Evolutionary conservation across 106 monocot genomes (phyloP).

Genomic region (Gastrodia elata): DNA sequence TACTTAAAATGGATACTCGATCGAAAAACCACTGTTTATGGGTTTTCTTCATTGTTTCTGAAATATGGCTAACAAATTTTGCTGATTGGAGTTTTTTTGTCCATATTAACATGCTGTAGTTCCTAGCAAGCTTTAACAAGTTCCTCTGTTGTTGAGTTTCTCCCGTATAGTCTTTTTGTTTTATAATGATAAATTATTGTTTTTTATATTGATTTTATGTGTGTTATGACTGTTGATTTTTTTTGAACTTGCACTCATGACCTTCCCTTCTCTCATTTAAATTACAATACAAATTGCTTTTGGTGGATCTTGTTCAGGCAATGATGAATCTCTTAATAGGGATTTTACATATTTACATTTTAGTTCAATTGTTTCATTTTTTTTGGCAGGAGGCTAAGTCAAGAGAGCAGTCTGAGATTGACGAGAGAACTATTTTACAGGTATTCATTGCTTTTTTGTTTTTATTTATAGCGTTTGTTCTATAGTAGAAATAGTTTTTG

Average conservation of each 20-base stretch:
- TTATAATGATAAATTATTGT: background rate
- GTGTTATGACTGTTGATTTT: background rate
- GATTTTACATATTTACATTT: background rate
- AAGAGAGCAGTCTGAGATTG: constrained; percentile 29
- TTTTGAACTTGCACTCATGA: background rate
- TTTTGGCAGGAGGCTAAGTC: constrained; percentile 32
- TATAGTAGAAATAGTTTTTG: background rate
- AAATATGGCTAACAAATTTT: background rate
- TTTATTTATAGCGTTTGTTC: background rate
- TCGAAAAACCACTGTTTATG: background rate
- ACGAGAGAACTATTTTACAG: constrained; percentile 46
- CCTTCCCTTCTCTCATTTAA: background rate
- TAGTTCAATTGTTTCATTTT: background rate
- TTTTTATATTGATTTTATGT: background rate
- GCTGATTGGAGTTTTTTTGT: background rate
- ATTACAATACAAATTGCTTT: background rate
- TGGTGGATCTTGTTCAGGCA: background rate
- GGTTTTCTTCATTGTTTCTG: background rate
- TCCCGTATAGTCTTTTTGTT: too few species aligned
- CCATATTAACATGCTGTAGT: background rate
- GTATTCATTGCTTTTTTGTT: constrained; percentile 13
- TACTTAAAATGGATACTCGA: background rate
- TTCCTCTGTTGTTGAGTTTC: background rate
- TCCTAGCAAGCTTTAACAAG: background rate
- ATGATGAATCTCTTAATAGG: background rate